A percentile compares a stretch with the other conserved stretches of the same genome.
Evolutionary conservation across 129 eudicot species (phyloP).

Genomic region (sunflower (Helianthus annuus)): HanXRQr2.0-SUNRISE NC_035444.2:12735789-12736288

Average conservation of each 20-base stretch:
- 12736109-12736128: slow-evolving; percentile 14
- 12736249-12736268: not conserved
- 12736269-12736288: slow-evolving; percentile 2
- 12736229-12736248: slow-evolving; percentile 2
- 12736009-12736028: slow-evolving; percentile 56
- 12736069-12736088: not conserved
- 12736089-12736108: not conserved
- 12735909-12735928: slow-evolving; percentile 41
- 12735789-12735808: slow-evolving; percentile 31
- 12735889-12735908: slow-evolving; percentile 45
- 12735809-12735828: slow-evolving; percentile 31
- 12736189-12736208: slow-evolving; percentile 55
- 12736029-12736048: slow-evolving; percentile 17
- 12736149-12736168: slow-evolving; percentile 32
- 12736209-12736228: slow-evolving; percentile 70
- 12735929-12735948: slow-evolving; percentile 48
- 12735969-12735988: slow-evolving; percentile 52
- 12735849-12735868: slow-evolving; percentile 32
- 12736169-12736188: slow-evolving; percentile 38
- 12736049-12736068: slow-evolving; percentile 5
- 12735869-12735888: slow-evolving; percentile 24
- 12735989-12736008: slow-evolving; percentile 57
- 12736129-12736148: slow-evolving; percentile 44
- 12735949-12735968: slow-evolving; percentile 40
- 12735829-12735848: slow-evolving; percentile 55